phyloP scores from a whole-genome alignment of 192 early-diverging fungal genomes.

The Umbelopsis isabellina region DNA sequence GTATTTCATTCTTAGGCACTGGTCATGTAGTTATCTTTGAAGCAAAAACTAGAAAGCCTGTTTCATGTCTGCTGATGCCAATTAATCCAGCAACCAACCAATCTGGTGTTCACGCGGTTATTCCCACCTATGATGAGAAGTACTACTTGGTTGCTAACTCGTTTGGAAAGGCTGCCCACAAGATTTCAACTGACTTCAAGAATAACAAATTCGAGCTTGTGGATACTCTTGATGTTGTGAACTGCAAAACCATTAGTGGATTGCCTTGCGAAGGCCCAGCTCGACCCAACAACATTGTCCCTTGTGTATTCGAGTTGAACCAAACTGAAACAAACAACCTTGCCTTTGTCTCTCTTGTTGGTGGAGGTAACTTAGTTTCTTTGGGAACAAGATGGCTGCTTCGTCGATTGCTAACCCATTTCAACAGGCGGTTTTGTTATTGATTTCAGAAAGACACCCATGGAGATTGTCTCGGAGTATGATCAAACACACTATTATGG shows the following conservation, averaged over 20 bases:
- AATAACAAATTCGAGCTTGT: background rate
- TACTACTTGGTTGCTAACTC: background rate
- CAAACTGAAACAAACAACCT: background rate
- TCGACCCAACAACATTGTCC: background rate
- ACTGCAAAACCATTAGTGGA: background rate
- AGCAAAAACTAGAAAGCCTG: background rate
- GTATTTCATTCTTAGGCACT: background rate
- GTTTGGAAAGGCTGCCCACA: background rate
- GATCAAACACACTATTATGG: background rate
- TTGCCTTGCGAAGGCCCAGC: background rate
- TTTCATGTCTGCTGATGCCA: background rate
- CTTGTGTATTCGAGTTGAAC: conserved; percentile 1
- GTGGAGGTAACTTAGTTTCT: background rate
- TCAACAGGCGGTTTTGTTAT: background rate
- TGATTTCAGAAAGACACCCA: background rate
- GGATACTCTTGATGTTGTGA: background rate
- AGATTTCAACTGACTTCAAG: conserved; percentile 1
- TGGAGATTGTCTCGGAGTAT: background rate
- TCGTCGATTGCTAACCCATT: background rate
- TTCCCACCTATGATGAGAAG: conserved; percentile 1
- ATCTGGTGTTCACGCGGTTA: background rate
- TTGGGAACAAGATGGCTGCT: background rate
- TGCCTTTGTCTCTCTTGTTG: conserved; percentile 1
- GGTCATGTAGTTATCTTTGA: background rate
- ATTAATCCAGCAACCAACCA: background rate